phyloP scores from a whole-genome alignment of 78 protist species.

The Bigelowiella natans region DNA sequence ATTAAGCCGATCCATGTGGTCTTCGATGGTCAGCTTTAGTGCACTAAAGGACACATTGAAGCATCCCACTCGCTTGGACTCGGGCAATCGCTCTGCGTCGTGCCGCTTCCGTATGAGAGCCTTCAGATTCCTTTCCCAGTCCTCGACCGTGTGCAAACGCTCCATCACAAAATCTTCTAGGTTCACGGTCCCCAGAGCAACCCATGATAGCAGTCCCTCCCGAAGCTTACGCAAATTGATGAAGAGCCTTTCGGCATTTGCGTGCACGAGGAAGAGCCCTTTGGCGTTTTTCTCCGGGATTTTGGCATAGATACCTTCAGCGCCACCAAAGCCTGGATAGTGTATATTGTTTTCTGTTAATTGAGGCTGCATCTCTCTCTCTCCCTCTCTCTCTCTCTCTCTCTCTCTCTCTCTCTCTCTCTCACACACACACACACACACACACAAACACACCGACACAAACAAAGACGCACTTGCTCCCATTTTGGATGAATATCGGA shows the following conservation, averaged over 20 bases:
- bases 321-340: not conserved
- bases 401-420: too few relatives aligned
- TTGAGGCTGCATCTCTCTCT: too few relatives aligned
- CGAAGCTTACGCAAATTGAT: not conserved
- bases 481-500: too few relatives aligned
- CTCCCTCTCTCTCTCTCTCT: too few relatives aligned
- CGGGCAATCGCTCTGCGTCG: not conserved
- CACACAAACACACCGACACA: too few relatives aligned
- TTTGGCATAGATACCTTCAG: not conserved
- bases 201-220: conserved; percentile 29
- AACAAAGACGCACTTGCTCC: too few relatives aligned
- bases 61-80: not conserved
- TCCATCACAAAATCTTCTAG: not conserved
- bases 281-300: not conserved
- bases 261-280: not conserved
- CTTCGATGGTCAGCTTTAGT: not conserved
- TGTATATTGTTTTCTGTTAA: not conserved
- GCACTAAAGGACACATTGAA: not conserved
- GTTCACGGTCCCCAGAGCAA: conserved; percentile 26
- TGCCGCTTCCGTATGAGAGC: not conserved
- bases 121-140: not conserved
- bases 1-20: not conserved
- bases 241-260: not conserved
- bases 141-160: not conserved
- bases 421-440: too few relatives aligned